Evolutionary conservation across 352 stramenopile species (phyloP).

Genomic region (Phytophthora megakarya): DNA sequence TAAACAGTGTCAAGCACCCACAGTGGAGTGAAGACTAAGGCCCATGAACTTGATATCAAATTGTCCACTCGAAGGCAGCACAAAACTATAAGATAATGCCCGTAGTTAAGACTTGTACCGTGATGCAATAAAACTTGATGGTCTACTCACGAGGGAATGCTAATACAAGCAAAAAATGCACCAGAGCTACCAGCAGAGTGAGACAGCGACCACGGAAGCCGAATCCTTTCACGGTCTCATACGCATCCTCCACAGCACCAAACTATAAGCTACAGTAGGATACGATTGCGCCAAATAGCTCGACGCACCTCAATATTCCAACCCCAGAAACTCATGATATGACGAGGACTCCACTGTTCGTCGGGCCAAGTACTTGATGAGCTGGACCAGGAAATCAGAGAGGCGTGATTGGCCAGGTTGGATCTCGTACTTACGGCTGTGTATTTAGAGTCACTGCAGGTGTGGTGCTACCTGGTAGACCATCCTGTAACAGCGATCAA

Average conservation of each 20-base stretch:
- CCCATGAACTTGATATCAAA: conserved; percentile 29
- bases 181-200: conserved; percentile 28
- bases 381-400: conserved; percentile 17
- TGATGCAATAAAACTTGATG: not conserved
- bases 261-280: conserved; percentile 3
- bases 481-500: too few species aligned
- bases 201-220: conserved; percentile 36
- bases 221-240: conserved; percentile 33
- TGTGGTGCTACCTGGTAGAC: too few species aligned
- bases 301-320: conserved; percentile 26
- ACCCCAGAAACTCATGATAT: conserved; percentile 23
- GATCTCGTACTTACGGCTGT: too few species aligned
- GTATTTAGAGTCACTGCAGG: too few species aligned
- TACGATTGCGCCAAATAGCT: not conserved
- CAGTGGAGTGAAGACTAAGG: conserved; percentile 24
- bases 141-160: conserved; percentile 25
- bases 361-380: too few species aligned
- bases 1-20: conserved; percentile 38
- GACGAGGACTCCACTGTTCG: conserved; percentile 10
- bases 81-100: conserved; percentile 22
- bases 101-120: not conserved
- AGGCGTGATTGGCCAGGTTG: not conserved
- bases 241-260: conserved; percentile 18
- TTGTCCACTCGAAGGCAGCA: conserved; percentile 34
- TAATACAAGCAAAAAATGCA: conserved; percentile 31